phyloP scores from a whole-genome alignment of 2,329 filamentous ascomycete species.

The Alternaria hordeiaustralica region DNA sequence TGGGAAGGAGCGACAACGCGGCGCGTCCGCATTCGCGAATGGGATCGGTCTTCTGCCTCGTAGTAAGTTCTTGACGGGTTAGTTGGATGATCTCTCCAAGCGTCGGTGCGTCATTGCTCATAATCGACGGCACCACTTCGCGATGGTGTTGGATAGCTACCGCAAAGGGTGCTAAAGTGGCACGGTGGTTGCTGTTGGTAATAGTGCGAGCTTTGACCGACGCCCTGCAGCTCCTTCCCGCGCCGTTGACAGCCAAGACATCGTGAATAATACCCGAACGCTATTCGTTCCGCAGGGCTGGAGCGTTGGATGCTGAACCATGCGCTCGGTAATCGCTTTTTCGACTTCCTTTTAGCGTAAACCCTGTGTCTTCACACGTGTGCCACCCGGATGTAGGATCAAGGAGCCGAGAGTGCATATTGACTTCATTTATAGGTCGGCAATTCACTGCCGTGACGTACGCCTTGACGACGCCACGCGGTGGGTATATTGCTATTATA shows the following conservation, averaged over 20 bases:
- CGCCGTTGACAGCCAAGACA: slow-evolving; percentile 18
- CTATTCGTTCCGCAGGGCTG: slow-evolving; percentile 1
- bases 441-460: slow-evolving; percentile 18
- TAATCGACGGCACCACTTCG: background rate
- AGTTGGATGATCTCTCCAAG: slow-evolving; percentile 32
- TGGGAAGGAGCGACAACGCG: slow-evolving; percentile 45
- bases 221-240: slow-evolving; percentile 6
- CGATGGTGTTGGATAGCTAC: background rate
- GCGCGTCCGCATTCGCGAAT: slow-evolving; percentile 53
- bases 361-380: background rate
- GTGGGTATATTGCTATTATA: slow-evolving; percentile 5
- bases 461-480: slow-evolving; percentile 7
- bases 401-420: slow-evolving; percentile 17
- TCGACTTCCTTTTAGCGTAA: background rate
- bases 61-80: slow-evolving; percentile 34
- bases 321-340: slow-evolving; percentile 5
- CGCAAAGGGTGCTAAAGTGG: background rate
- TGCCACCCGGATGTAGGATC: background rate
- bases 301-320: background rate
- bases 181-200: slow-evolving; percentile 1
- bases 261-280: slow-evolving; percentile 13
- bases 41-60: slow-evolving; percentile 23
- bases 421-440: slow-evolving; percentile 14
- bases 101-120: slow-evolving; percentile 23
- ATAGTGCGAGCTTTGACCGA: slow-evolving; percentile 14